Conservation (phyloP, 2,329 filamentous ascomycete genomes). For the Chrysosporium keratinophilum region DNA sequence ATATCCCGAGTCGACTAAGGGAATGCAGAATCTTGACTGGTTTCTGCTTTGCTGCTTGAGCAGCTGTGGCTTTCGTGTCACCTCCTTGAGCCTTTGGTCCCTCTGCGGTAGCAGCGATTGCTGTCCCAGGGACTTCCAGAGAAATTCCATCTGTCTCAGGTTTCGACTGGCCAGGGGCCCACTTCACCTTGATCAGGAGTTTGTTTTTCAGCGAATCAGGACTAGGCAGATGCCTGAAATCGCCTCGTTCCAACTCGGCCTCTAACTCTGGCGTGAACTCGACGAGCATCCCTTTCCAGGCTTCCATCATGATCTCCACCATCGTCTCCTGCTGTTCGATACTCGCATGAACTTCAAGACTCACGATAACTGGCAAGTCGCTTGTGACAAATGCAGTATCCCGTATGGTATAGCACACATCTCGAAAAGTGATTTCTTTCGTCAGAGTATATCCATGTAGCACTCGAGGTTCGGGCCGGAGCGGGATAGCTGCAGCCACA, state of each 20-base stretch:
- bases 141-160: slow-evolving; percentile 7
- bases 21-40: slow-evolving; percentile 57
- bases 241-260: slow-evolving; percentile 36
- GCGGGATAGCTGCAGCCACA: slow-evolving; percentile 7
- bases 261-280: slow-evolving; percentile 50
- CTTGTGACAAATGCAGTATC: slow-evolving; percentile 67
- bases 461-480: slow-evolving; percentile 59
- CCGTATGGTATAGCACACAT: slow-evolving; percentile 70
- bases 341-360: slow-evolving; percentile 80
- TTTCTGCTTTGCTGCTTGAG: slow-evolving; percentile 30
- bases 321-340: slow-evolving; percentile 77
- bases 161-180: slow-evolving; percentile 30
- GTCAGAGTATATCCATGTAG: slow-evolving; percentile 82
- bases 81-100: background rate
- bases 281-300: slow-evolving; percentile 67
- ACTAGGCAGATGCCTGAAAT: slow-evolving; percentile 46
- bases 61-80: slow-evolving; percentile 5
- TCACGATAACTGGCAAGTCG: slow-evolving; percentile 76
- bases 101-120: slow-evolving; percentile 9
- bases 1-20: slow-evolving; percentile 67
- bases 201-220: slow-evolving; percentile 64
- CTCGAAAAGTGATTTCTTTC: slow-evolving; percentile 72
- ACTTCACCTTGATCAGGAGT: slow-evolving; percentile 76
- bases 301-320: slow-evolving; percentile 86
- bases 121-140: slow-evolving; percentile 13